Evolutionary conservation across 345 rosid species (phyloP), one percentile per base, ranked within the genome.

Genomic region (Laguncularia racemosa): DNA sequence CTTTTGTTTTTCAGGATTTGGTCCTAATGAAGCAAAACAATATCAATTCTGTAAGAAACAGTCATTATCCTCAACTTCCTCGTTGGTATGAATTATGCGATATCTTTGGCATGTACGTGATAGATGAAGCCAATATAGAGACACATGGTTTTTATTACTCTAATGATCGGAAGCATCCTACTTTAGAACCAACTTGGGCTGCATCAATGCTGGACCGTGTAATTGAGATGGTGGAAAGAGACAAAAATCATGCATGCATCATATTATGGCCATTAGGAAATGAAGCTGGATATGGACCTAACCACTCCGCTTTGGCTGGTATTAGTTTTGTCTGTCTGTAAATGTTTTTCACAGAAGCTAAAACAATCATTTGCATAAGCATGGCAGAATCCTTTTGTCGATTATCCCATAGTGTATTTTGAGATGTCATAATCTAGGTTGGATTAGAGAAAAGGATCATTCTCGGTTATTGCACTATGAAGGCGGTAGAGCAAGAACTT

Each of bases 41-140:
- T 75, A 81, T 89, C 20, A 93, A 93, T 50, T 91, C 97, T 59
- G 99, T 93, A 55, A 84, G 99, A 63, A 93, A 93, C 73, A 84
- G 99, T 78, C 99, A 93, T 75, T 93, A 93, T 77, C 99, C 99
- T 58, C 99, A 93, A 58, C 97, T 89, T 74, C 85, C 95, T 28
- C 97, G 96, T 45, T 93, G 99, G 99, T 93, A 93, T 56, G 97
- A 93, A 63, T 60, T 93, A 68, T 93, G 99, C 59, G 91, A 93
- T 78, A 76, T 89, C 71, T 87, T 93, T 61, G 97, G 99, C 65
- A 70, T 93, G 88, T 93, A 93, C 78, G 86, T 93, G 97, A 85
- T 89, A 57, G 99, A 93, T 76, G 99, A 93, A 78, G 97, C 99
- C 69, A 93, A 93, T 76, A 85, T 93, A 53, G 99, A 93, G 84